A percentile compares a stretch with the other conserved stretches of the same genome.
These are phyloP conservation scores for Fusarium sp. DNA, from an alignment of 2,329 filamentous ascomycete species.

Conservation along the genomic window DNA sequence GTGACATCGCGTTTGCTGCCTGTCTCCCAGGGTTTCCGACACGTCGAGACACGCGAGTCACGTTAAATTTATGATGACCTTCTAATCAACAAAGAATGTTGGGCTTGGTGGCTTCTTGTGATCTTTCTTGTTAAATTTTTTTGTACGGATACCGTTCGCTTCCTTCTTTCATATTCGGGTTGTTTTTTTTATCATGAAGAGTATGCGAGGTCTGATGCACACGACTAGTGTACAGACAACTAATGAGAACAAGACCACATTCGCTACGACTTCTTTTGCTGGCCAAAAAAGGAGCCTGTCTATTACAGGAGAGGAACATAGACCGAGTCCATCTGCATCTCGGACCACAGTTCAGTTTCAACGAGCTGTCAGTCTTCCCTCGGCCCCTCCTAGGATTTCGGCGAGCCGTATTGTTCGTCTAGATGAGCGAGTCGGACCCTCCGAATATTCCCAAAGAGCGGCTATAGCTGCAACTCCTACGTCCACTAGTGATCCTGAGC, in stretches of 20 bases:
- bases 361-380: conserved; percentile 50
- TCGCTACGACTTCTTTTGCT: conserved; percentile 56
- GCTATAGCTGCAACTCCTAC: conserved; percentile 66
- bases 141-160: background rate
- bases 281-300: conserved; percentile 62
- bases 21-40: conserved; percentile 39
- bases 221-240: conserved; percentile 65
- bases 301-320: conserved; percentile 30
- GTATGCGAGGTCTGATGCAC: conserved; percentile 59
- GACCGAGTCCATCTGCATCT: conserved; percentile 1
- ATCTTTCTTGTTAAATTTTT: conserved; percentile 1
- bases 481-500: conserved; percentile 62
- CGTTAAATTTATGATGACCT: conserved; percentile 2
- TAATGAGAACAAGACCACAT: conserved; percentile 53
- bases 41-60: conserved; percentile 28
- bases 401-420: conserved; percentile 62
- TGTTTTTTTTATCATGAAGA: conserved; percentile 50
- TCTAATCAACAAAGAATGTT: background rate
- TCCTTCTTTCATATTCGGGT: background rate
- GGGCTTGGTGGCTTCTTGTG: background rate
- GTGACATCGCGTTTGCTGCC: conserved; percentile 19
- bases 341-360: conserved; percentile 49
- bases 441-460: conserved; percentile 69
- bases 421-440: conserved; percentile 45
- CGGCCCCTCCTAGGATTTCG: conserved; percentile 47